Base-by-base conservation (phyloP, 768 basidiomycete genomes). In the Tylopilus felleus region DNA sequence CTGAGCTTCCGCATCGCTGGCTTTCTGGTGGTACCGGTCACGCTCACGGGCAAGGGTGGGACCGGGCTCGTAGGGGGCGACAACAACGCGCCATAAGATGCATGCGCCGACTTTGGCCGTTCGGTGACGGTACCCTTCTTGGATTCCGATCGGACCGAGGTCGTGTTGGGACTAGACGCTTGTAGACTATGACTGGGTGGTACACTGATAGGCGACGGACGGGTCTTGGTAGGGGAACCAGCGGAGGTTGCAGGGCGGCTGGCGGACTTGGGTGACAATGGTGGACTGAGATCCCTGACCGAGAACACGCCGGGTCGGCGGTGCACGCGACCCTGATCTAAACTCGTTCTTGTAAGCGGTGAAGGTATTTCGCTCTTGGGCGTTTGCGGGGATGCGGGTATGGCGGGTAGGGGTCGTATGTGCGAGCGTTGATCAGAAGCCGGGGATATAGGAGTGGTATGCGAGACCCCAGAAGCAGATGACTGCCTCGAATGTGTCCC, bases 1-100 rank as follows among this genome's bases (percentile, higher is more conserved):
- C 88, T 90, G 70, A 90, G 69, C 72, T 90, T 90, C 51, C 86
- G 75, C 62, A 73, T 77, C 55, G 81, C 74, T 39, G 50, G 50
- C 29, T 73, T 80, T 52, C 72, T 56, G n/a, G 62, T 61, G 13
- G 63, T 52, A 40, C 51, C 60, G 19, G 62, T 39, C 45, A 17
- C 56, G 38, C 63, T 66, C 51, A 51, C 64, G 9, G 59, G 56
- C 16, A 62, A 46, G 2, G 56, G 54, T 12, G 65, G 60, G 23
- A 60, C 53, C 27, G 64, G 60, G 16, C 53, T 28, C 14, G 51
- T 53, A 14, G 57, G 59, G 3, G 63, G 41, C 16, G 58, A 55
- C n/a, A 64, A 47, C 29, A 44, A 35, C 19, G 59, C 22, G 5
- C 53, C 49, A 25, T 66, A 65, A 17, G 65, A 63, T 3, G 61